Evolutionary conservation across 192 early-diverging fungal species (phyloP), one percentile per base, ranked within the genome.

Genomic region (Geosiphon pyriformis): DNA sequence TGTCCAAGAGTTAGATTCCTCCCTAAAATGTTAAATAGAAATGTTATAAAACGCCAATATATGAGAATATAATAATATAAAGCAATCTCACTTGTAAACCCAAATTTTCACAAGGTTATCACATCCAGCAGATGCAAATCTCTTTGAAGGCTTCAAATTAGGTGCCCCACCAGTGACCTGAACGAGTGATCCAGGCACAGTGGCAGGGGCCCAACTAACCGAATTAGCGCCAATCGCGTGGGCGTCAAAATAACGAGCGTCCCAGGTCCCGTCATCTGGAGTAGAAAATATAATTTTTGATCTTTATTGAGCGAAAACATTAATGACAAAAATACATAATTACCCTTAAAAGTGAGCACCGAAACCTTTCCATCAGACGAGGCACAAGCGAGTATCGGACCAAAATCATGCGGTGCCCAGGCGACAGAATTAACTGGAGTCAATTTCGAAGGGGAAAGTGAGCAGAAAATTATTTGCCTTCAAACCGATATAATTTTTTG

Each of bases 31-130:
- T 42, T 42, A 10, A n/a, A n/a, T n/a, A n/a, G n/a, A n/a, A n/a
- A n/a, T n/a, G n/a, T n/a, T n/a, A n/a, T n/a, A n/a, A n/a, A n/a
- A n/a, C n/a, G n/a, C n/a, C n/a, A n/a, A n/a, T n/a, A n/a, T n/a
- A n/a, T n/a, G n/a, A n/a, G n/a, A n/a, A n/a, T n/a, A n/a, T n/a
- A n/a, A n/a, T n/a, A n/a, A n/a, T n/a, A n/a, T n/a, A n/a, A n/a
- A n/a, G n/a, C n/a, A n/a, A n/a, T 35, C 59, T 69, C 61, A 80
- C 78, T 66, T 79, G 56, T 68, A 88, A 74, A 75, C 80, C 95
- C 95, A 99, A 63, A 98, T 93, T 79, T 96, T 99, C 71, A 97
- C 86, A 57, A 87, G 60, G 76, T 96, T 98, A 74, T 99, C 97
- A 72, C 97, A 96, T 32, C 97, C 97, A 50, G 87, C 95, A 29